Conservation (phyloP, 2,329 filamentous ascomycete species). For the Penicillium griseofulvum region DNA sequence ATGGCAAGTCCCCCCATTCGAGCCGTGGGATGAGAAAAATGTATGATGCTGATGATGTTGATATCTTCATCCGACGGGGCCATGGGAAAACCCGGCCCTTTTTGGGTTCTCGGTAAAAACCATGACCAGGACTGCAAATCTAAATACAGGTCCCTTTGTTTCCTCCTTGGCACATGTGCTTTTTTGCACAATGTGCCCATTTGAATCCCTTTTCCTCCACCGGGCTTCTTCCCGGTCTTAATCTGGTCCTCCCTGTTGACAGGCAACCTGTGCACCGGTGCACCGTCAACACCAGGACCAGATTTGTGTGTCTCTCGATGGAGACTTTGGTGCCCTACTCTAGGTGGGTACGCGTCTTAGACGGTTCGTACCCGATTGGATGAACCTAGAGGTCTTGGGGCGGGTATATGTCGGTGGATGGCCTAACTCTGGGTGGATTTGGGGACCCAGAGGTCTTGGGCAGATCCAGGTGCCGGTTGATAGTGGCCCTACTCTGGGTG, state of each 20-base stretch:
- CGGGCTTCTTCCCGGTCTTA: neutral
- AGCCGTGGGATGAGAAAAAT: conserved; percentile 8
- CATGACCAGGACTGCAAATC: conserved; percentile 14
- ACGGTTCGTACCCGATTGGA: neutral
- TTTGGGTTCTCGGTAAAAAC: conserved; percentile 18
- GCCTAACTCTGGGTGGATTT: too few relatives aligned
- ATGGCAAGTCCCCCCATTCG: conserved; percentile 22
- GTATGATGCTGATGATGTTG: neutral
- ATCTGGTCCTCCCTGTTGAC: neutral
- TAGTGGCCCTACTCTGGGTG: too few relatives aligned
- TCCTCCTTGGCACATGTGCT: neutral
- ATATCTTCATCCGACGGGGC: conserved; percentile 5
- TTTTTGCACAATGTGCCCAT: neutral
- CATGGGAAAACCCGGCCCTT: conserved; percentile 22
- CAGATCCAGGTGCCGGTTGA: too few relatives aligned
- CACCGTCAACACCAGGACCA: neutral
- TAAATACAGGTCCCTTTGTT: neutral
- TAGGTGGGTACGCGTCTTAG: neutral
- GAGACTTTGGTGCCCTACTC: neutral
- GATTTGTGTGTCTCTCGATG: neutral
- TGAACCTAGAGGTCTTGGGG: neutral
- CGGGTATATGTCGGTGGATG: neutral
- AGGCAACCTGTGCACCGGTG: neutral
- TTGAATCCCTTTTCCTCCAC: neutral
- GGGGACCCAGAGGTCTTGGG: too few relatives aligned